A percentile compares a stretch with the other conserved stretches of the same genome.
Evolutionary conservation across 192 early-diverging fungal species (phyloP).

Genomic region (Phlyctochytrium bullatum): DNA sequence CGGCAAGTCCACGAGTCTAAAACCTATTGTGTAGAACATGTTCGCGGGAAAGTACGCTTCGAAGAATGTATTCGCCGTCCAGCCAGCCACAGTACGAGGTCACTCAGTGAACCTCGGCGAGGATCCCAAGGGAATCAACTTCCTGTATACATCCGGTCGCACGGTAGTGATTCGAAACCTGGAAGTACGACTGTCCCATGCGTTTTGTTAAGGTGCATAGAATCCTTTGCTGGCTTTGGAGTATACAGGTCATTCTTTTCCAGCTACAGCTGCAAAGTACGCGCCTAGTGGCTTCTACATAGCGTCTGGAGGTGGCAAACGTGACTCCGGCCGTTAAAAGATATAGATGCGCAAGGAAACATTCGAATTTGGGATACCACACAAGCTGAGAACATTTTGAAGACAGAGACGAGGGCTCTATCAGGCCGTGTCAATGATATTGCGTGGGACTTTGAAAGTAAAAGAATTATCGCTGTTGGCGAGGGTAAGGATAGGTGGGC

Average conservation of each 20-base stretch:
- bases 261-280: conserved; percentile 83
- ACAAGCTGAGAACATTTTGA: conserved; percentile 73
- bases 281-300: conserved; percentile 93
- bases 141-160: conserved; percentile 89
- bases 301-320: conserved; percentile 81
- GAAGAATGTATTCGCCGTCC: conserved; percentile 57
- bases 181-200: conserved; percentile 47
- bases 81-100: conserved; percentile 77
- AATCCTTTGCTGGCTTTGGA: conserved; percentile 73
- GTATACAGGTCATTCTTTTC: conserved; percentile 77
- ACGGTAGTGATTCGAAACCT: conserved; percentile 83
- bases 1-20: too few relatives aligned
- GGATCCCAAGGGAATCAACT: conserved; percentile 77
- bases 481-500: conserved; percentile 80
- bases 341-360: conserved; percentile 78
- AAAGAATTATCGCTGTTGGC: conserved; percentile 95
- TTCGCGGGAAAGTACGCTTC: too few relatives aligned
- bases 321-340: conserved; percentile 3
- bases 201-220: conserved; percentile 32
- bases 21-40: too few relatives aligned
- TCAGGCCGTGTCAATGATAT: conserved; percentile 80
- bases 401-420: conserved; percentile 75
- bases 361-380: conserved; percentile 93
- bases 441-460: conserved; percentile 93
- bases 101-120: conserved; percentile 75